Evolutionary conservation across 164 flowering plant genomes (phyloP).

Genomic region (Brasenia schreberi): DNA sequence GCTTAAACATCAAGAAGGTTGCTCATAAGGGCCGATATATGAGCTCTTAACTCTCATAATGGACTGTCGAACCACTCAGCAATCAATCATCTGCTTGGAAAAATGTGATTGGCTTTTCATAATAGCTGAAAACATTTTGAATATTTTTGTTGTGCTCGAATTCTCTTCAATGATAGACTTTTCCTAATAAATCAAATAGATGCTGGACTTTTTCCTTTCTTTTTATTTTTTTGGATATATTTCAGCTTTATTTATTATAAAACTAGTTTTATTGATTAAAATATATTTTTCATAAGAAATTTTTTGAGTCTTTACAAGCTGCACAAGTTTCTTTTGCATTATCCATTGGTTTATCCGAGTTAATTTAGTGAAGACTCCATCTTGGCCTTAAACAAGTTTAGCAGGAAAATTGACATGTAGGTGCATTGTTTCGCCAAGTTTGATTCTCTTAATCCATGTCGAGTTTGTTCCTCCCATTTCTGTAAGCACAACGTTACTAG

Average conservation of each 20-base stretch:
- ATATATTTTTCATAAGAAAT: slow-evolving; percentile 70
- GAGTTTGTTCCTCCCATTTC: slow-evolving; percentile 63
- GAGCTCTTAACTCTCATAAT: slow-evolving; percentile 17
- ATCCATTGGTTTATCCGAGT: too few relatives aligned
- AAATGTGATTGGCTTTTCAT: too few relatives aligned
- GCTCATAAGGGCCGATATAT: neutral
- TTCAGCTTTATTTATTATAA: too few relatives aligned
- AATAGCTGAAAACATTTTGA: too few relatives aligned
- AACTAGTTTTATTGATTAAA: too few relatives aligned
- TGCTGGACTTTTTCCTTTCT: too few relatives aligned
- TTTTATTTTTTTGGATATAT: too few relatives aligned
- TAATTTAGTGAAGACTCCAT: neutral
- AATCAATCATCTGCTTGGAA: too few relatives aligned
- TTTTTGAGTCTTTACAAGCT: too few relatives aligned
- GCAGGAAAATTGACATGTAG: slow-evolving; percentile 26
- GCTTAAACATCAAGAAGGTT: neutral
- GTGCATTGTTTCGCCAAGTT: slow-evolving; percentile 67
- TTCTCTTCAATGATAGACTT: too few relatives aligned
- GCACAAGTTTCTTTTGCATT: slow-evolving; percentile 2
- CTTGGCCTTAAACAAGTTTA: neutral
- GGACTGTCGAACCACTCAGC: slow-evolving; percentile 54
- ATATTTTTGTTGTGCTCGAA: too few relatives aligned
- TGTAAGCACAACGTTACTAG: slow-evolving; percentile 7
- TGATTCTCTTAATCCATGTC: slow-evolving; percentile 46
- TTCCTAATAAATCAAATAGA: too few relatives aligned